Percentiles rank a stretch among this genome's conserved stretches.
Conservation (phyloP, 2,329 filamentous ascomycete species). For the Colletotrichum lupini region DNA sequence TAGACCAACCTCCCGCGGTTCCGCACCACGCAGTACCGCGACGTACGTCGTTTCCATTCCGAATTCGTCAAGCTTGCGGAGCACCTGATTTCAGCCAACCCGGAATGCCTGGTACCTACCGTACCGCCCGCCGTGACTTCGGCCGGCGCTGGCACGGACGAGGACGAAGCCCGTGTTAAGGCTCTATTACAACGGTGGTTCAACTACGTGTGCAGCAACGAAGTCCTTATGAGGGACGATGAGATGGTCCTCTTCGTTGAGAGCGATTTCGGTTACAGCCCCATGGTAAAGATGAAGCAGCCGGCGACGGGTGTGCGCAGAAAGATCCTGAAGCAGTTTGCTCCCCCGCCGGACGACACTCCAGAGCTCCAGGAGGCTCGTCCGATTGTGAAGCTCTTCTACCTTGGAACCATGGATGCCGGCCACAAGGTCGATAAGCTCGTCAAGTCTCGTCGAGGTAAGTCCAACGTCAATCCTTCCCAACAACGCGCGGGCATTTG, state of each 20-base stretch:
- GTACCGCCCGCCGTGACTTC: constrained; percentile 95
- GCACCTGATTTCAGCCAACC: constrained; percentile 96
- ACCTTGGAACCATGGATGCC: constrained; percentile 94
- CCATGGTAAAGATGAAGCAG: constrained; percentile 94
- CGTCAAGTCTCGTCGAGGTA: constrained; percentile 92
- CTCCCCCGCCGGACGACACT: constrained; percentile 95
- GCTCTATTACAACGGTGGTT: constrained; percentile 93
- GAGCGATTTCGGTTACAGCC: constrained; percentile 97
- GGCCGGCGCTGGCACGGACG: constrained; percentile 93
- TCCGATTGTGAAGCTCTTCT: constrained; percentile 94
- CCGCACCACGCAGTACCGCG: constrained; percentile 96
- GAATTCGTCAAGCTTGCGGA: constrained; percentile 97
- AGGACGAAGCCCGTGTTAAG: constrained; percentile 92
- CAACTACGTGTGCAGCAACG: constrained; percentile 91
- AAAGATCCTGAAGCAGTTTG: constrained; percentile 98
- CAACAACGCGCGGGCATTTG: background rate
- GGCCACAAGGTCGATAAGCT: constrained; percentile 96
- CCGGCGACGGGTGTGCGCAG: constrained; percentile 94
- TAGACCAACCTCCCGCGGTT: constrained; percentile 99
- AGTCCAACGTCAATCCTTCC: constrained; percentile 38
- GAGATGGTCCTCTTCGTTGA: constrained; percentile 99
- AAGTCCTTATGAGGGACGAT: constrained; percentile 92
- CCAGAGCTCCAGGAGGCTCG: constrained; percentile 91
- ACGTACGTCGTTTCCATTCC: constrained; percentile 93
- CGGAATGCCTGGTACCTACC: constrained; percentile 92